Base-by-base conservation (phyloP, 805 yeast genomes). In the Candida sanyiensis region DNA sequence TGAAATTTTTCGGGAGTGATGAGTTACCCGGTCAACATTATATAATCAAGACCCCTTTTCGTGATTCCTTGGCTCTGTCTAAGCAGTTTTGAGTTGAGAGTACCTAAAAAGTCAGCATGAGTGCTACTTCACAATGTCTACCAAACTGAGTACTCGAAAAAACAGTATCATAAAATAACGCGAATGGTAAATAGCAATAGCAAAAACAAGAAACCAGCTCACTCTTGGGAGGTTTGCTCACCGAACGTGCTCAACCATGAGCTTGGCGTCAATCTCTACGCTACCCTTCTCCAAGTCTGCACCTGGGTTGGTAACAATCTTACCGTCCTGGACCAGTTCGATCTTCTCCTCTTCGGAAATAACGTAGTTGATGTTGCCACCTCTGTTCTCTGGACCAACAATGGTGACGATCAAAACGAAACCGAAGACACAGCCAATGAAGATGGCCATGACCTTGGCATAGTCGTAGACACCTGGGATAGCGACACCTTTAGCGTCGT, bases 381-480 rank as follows among this genome's bases (percentile, higher is more conserved):
- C 58, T 49, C 60, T 67, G 42, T 74, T 70, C 56, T 79, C 86
- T 6, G 84, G 84, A 12, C 86, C 86, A 35, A 79, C 39, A 28
- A 77, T 56, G 1, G 73, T 61, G 26, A 76, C 59, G 2, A 77
- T 8, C 11, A 77, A 52, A 35, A 76, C 64, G 46, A 65, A 75
- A 1, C 61, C 80, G 45, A 74, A 73, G 3, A 77, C 83, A 51
- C 79, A 70, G 18, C 81, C 84, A 61, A 76, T 67, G 55, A 79
- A 77, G 38, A 79, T 78, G 10, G 81, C 72, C 84, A 79, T 79
- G 18, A 75, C 80, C 45, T 65, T 73, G 2, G 75, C 75, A 47
- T 78, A 78, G 50, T 78, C 67, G 46, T 63, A 73, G 28, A 58
- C 59, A 22, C 51, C 60, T 16, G 50, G 49, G 10, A 59, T 47